Base-by-base conservation (phyloP, 805 yeast genomes). In the Candida xyloterini region DNA sequence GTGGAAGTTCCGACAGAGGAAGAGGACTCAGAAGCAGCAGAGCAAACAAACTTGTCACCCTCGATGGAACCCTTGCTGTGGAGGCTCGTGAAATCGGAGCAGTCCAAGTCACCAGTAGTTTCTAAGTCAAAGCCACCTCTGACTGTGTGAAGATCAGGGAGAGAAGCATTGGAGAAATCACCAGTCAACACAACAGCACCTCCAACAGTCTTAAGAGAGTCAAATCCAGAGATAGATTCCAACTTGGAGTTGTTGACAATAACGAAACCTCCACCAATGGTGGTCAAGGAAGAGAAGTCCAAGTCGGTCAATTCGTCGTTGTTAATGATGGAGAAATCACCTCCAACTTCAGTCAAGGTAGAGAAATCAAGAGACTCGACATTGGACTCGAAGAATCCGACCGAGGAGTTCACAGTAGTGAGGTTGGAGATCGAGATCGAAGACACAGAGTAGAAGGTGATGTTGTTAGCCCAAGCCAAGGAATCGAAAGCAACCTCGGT, bases 231-330 rank as follows among this genome's bases (percentile, higher is more conserved):
- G 61, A 91, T 71, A 43, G 73, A 56, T 35, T 62, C 65, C 63
- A 91, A 79, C 40, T 74, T 66, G 51, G 86, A 70, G 84, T 93
- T 93, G 80, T 89, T 87, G 50, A 85, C 79, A 61, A 93, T 71
- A 57, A 77, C 81, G 66, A 93, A 85, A 67, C 96, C 99, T 78
- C 99, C 98, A 65, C 91, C 95, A 57, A 93, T 71, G 35, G 75
- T 50, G 47, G 80, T 72, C 67, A 93, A 78, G 62, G 74, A 65
- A 37, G 84, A 71, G 74, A 88, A 83, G 51, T 81, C 79, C 44
- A 85, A 52, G 54, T 70, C 74, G 56, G 77, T 75, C 65, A 93
- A 78, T 40, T 84, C 76, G 47, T 76, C 74, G 77, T 93, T 93
- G 53, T 81, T 71, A 63, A 70, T 70, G 58, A 93, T 68, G 51